Percentiles rank a stretch among this genome's conserved stretches.
These are phyloP conservation scores for Phytophthora vignae DNA, from an alignment of 352 stramenopile species.

Conservation along the genomic window DNA sequence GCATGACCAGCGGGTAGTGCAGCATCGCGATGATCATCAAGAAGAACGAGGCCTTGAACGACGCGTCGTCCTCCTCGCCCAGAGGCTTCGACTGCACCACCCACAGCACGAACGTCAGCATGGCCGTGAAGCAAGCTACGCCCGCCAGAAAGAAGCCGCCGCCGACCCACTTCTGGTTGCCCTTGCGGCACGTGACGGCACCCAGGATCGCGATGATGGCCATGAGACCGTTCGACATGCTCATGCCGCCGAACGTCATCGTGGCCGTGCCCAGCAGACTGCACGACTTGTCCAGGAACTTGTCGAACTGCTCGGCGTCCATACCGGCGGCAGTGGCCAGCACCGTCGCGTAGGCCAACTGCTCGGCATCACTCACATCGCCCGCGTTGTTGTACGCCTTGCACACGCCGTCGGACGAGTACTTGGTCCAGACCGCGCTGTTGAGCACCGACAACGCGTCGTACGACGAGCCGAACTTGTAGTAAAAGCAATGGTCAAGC, in stretches of 20 bases:
- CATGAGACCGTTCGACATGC: conserved; percentile 46
- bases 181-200: conserved; percentile 50
- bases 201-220: conserved; percentile 55
- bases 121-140: conserved; percentile 7
- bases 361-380: conserved; percentile 32
- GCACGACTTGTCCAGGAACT: conserved; percentile 70
- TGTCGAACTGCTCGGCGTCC: conserved; percentile 55
- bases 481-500: conserved; percentile 77
- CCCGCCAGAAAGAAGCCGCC: conserved; percentile 12
- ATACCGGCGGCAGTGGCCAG: conserved; percentile 54
- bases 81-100: conserved; percentile 55
- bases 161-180: conserved; percentile 24
- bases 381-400: conserved; percentile 48
- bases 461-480: conserved; percentile 58
- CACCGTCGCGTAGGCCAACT: conserved; percentile 39
- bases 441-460: conserved; percentile 45
- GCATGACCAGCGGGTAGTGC: conserved; percentile 45
- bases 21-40: conserved; percentile 56
- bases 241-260: conserved; percentile 53
- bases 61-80: conserved; percentile 59
- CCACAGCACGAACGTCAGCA: conserved; percentile 43
- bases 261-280: conserved; percentile 47
- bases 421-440: conserved; percentile 46
- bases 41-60: conserved; percentile 58
- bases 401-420: conserved; percentile 56